Evolutionary conservation across 2,329 filamentous ascomycete species (phyloP).

Genomic region (Cordyceps pruinosa): DNA sequence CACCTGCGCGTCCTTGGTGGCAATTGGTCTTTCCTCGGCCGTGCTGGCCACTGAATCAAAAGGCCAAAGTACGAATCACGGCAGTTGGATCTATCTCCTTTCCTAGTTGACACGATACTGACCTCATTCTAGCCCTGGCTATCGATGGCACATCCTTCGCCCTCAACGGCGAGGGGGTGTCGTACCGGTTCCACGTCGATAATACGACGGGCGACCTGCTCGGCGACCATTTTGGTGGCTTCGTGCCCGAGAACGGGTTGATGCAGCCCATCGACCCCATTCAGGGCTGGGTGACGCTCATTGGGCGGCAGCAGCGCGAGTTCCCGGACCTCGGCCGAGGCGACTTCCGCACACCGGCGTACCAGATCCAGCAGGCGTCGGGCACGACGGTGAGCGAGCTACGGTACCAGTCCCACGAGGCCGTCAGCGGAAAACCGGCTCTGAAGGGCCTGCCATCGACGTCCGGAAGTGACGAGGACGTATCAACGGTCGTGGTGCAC

Average conservation of each 20-base stretch:
- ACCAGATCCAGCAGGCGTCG: slow-evolving; percentile 51
- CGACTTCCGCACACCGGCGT: slow-evolving; percentile 55
- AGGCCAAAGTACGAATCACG: neutral
- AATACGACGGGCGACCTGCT: slow-evolving; percentile 47
- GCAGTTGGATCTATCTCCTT: neutral
- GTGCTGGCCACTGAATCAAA: neutral
- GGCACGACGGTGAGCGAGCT: slow-evolving; percentile 54
- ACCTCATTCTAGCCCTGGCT: slow-evolving; percentile 35
- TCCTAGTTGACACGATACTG: too few relatives aligned
- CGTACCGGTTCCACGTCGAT: slow-evolving; percentile 59
- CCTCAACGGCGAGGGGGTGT: slow-evolving; percentile 48
- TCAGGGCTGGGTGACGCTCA: slow-evolving; percentile 47
- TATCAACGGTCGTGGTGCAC: slow-evolving; percentile 51
- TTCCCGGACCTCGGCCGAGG: slow-evolving; percentile 59
- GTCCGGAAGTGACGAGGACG: slow-evolving; percentile 48
- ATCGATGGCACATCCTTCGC: slow-evolving; percentile 50
- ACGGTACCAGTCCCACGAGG: slow-evolving; percentile 49
- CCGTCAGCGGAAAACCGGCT: slow-evolving; percentile 48
- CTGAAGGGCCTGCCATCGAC: slow-evolving; percentile 53
- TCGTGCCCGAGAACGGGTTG: slow-evolving; percentile 40
- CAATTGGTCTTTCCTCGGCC: neutral
- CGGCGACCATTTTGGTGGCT: slow-evolving; percentile 55
- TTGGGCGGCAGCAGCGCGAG: slow-evolving; percentile 49
- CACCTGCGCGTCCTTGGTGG: neutral
- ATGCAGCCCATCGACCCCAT: slow-evolving; percentile 29